phyloP scores from a whole-genome alignment of 2,329 filamentous ascomycete genomes.

The Emergomyces pasteurianus region DNA sequence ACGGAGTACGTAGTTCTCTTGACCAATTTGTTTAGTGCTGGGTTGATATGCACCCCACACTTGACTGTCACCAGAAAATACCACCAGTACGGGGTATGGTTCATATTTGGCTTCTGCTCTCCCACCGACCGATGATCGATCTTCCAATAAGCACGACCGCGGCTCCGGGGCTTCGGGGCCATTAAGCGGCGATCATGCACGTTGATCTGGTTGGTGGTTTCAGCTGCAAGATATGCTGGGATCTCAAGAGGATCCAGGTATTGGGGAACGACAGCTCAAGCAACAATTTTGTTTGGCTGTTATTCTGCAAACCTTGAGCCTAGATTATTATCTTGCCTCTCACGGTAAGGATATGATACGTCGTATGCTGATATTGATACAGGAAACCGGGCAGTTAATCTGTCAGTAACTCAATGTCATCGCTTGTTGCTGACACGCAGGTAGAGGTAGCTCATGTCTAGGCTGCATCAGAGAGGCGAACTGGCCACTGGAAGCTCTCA shows the following conservation, averaged over 20 bases:
- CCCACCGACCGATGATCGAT: not conserved
- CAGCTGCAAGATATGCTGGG: not conserved
- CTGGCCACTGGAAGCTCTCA: too few species aligned
- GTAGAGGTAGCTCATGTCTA: not conserved
- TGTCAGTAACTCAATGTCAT: not conserved
- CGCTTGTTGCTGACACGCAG: not conserved
- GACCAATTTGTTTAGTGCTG: not conserved
- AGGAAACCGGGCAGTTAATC: not conserved
- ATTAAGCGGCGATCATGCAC: not conserved
- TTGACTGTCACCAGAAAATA: not conserved
- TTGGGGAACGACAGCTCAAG: too few species aligned
- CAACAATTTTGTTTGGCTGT: too few species aligned
- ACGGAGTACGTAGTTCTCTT: too few species aligned
- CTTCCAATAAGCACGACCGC: too few species aligned
- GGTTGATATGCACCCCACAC: not conserved
- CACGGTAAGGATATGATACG: not conserved
- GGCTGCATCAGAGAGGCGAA: too few species aligned
- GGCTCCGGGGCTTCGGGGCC: not conserved
- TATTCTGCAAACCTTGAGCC: too few species aligned
- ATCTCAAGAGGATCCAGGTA: not conserved
- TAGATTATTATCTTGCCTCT: too few species aligned
- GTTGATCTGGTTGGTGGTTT: not conserved
- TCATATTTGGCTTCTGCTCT: not conserved
- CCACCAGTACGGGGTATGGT: not conserved
- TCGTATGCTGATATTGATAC: not conserved